A percentile compares a stretch with the other conserved stretches of the same genome.
These are phyloP conservation scores for Zanthoxylum bungeanum DNA, from an alignment of 345 rosid species.

Conservation along the genomic window DNA sequence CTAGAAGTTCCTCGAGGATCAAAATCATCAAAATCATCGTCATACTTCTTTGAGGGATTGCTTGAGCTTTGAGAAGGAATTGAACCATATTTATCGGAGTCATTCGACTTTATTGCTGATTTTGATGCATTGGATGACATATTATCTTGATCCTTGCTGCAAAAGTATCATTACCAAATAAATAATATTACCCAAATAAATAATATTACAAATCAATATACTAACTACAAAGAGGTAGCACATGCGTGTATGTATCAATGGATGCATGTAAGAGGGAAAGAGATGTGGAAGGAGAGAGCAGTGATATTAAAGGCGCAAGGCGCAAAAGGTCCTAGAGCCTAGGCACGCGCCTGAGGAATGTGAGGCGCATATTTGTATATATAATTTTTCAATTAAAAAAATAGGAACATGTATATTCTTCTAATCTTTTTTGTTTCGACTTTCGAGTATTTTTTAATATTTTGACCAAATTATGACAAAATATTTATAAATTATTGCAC, in stretches of 20 bases:
- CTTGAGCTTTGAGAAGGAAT: conserved; percentile 36
- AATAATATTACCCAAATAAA: conserved; percentile 2
- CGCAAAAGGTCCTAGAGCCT: no score
- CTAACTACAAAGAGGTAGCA: background rate
- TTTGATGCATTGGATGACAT: conserved; percentile 39
- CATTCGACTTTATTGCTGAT: conserved; percentile 35
- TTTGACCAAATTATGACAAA: no score
- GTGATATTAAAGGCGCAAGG: no score
- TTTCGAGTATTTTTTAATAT: no score
- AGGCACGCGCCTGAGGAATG: no score
- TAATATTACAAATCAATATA: background rate
- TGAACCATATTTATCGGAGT: conserved; percentile 38
- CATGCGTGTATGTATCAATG: background rate
- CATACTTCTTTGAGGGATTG: conserved; percentile 43
- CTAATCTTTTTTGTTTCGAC: no score
- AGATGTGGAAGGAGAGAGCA: no score
- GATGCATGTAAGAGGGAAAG: background rate
- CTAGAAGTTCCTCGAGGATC: conserved; percentile 88
- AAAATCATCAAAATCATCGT: conserved; percentile 83
- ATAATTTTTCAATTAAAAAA: no score
- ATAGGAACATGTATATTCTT: no score
- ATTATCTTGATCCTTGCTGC: conserved; percentile 64
- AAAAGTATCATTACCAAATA: conserved; percentile 16
- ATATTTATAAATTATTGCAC: no score
- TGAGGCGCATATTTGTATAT: no score